These are phyloP conservation scores for Pholiota microspora DNA, from an alignment of 768 basidiomycete species.

Conservation along the genomic window DNA sequence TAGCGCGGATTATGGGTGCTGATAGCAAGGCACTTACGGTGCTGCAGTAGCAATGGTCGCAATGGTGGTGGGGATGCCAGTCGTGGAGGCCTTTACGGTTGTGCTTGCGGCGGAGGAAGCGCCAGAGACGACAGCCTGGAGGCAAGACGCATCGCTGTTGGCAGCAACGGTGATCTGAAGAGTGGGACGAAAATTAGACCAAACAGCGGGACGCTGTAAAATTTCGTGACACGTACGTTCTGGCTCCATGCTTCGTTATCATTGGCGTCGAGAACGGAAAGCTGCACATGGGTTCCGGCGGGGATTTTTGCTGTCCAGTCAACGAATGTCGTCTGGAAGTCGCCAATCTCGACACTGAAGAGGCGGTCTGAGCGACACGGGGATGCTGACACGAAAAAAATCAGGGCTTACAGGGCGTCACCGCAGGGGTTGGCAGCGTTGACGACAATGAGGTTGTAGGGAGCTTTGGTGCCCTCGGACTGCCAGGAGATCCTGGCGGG, in stretches of 20 bases:
- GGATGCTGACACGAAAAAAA: neutral
- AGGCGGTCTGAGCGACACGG: neutral
- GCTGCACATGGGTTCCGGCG: conserved; percentile 43
- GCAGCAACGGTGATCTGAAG: conserved; percentile 36
- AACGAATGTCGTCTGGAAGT: conserved; percentile 41
- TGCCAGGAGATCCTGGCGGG: conserved; percentile 51
- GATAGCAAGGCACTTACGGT: conserved; percentile 10
- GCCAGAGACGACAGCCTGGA: conserved; percentile 21
- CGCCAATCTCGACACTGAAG: conserved; percentile 57
- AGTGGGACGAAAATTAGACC: too few species aligned
- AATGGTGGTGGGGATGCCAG: neutral
- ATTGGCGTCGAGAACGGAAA: conserved; percentile 52
- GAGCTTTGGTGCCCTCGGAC: conserved; percentile 30
- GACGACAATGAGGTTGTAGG: conserved; percentile 63
- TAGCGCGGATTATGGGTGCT: conserved; percentile 3
- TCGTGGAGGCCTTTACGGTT: too few species aligned
- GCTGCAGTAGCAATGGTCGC: conserved; percentile 9
- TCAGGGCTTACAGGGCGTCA: conserved; percentile 49
- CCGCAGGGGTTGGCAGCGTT: conserved; percentile 54
- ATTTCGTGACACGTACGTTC: conserved; percentile 37
- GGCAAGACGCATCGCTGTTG: conserved; percentile 38
- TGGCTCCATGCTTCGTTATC: conserved; percentile 69
- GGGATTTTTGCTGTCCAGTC: conserved; percentile 47
- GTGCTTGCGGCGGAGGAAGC: conserved; percentile 15
- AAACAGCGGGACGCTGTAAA: conserved; percentile 11